These are phyloP conservation scores for Chytriomyces sp. DNA, from an alignment of 192 early-diverging fungal genomes.

Conservation along the genomic window DNA sequence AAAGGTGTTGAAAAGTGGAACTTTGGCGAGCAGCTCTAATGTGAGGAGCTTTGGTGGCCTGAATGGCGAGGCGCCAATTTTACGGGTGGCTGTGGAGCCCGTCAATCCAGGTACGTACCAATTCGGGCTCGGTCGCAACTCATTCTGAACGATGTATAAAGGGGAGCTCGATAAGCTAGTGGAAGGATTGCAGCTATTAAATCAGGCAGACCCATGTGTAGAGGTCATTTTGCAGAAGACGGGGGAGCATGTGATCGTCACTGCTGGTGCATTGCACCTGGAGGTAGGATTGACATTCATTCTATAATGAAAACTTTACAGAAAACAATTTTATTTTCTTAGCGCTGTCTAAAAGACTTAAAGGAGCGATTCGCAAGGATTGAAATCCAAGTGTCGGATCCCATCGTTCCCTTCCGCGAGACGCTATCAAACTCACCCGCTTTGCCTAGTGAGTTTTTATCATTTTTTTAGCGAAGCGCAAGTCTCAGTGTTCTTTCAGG, in stretches of 20 bases:
- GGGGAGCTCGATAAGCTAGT: slow-evolving; percentile 84
- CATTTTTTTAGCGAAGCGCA: background rate
- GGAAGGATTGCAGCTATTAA: slow-evolving; percentile 84
- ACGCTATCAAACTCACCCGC: slow-evolving; percentile 67
- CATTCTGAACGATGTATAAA: background rate
- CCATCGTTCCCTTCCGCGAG: slow-evolving; percentile 97
- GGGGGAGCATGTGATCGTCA: slow-evolving; percentile 95
- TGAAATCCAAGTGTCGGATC: slow-evolving; percentile 90
- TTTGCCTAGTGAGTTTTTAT: background rate
- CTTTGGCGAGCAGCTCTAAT: slow-evolving; percentile 71
- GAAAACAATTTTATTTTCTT: slow-evolving; percentile 5
- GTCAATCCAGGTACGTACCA: slow-evolving; percentile 68
- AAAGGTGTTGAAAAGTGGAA: slow-evolving; percentile 93
- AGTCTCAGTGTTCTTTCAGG: background rate
- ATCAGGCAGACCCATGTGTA: slow-evolving; percentile 94
- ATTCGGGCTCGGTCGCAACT: background rate
- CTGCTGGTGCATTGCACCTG: slow-evolving; percentile 95
- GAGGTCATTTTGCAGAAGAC: slow-evolving; percentile 90
- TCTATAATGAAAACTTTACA: slow-evolving; percentile 9
- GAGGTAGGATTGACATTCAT: slow-evolving; percentile 57
- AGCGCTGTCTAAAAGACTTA: slow-evolving; percentile 91
- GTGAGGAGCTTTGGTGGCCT: slow-evolving; percentile 81
- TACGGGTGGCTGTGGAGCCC: slow-evolving; percentile 95
- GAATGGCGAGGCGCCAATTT: slow-evolving; percentile 78
- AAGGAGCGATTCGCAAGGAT: slow-evolving; percentile 92